Conservation (phyloP, 805 yeast genomes). For the Cyberlindnera xylosilytica region DNA sequence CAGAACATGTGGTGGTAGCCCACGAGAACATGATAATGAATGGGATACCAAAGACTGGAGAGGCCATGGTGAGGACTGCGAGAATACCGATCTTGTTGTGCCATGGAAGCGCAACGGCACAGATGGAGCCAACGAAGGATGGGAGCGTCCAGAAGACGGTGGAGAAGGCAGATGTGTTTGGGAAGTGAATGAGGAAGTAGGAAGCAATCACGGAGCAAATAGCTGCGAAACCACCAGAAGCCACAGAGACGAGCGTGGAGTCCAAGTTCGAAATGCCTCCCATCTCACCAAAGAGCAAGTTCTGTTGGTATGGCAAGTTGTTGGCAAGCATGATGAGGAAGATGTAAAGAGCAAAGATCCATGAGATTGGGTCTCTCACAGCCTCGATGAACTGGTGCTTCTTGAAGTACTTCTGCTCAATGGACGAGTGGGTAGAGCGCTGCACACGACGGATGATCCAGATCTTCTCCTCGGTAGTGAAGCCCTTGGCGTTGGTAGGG, state of each 20-base stretch:
- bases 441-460: conserved; percentile 45
- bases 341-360: conserved; percentile 30
- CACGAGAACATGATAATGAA: conserved; percentile 38
- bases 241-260: conserved; percentile 52
- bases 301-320: conserved; percentile 51
- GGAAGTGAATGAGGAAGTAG: conserved; percentile 29
- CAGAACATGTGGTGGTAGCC: conserved; percentile 37
- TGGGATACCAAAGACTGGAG: conserved; percentile 42
- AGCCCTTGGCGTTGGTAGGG: conserved; percentile 49
- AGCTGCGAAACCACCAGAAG: conserved; percentile 47
- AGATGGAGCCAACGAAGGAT: conserved; percentile 43
- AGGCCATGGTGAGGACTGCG: conserved; percentile 47
- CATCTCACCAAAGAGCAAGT: conserved; percentile 43
- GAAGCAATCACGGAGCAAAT: conserved; percentile 39
- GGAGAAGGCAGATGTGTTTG: conserved; percentile 38
- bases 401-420: conserved; percentile 44
- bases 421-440: conserved; percentile 34
- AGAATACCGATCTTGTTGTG: conserved; percentile 41
- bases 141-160: conserved; percentile 40
- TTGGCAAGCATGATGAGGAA: conserved; percentile 49
- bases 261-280: conserved; percentile 42
- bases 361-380: conserved; percentile 40
- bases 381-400: conserved; percentile 41
- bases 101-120: conserved; percentile 43
- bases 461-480: conserved; percentile 47